A percentile compares a stretch with the other conserved stretches of the same genome.
phyloP scores from a whole-genome alignment of 148 eudicot species.

The Rhododendron molle region DNA sequence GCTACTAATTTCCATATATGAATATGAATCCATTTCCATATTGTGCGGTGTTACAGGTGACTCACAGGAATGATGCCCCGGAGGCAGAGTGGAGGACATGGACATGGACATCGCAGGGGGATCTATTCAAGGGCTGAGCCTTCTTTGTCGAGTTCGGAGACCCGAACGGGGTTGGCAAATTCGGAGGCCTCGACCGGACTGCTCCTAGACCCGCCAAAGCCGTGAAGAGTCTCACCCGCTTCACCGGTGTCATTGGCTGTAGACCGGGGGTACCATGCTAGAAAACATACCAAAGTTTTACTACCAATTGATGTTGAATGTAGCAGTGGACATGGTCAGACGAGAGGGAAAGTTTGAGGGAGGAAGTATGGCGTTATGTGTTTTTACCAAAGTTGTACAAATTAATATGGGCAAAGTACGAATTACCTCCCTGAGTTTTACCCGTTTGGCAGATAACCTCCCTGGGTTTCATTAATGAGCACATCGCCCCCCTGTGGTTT shows the following conservation, averaged over 20 bases:
- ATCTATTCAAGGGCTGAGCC: constrained; percentile 40
- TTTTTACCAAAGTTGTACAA: not conserved
- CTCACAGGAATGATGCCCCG: constrained; percentile 22
- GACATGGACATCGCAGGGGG: constrained; percentile 49
- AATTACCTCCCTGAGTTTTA: no score
- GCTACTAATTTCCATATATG: not conserved
- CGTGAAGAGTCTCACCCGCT: constrained; percentile 23
- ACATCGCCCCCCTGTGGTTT: no score
- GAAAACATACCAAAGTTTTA: not conserved
- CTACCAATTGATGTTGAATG: not conserved
- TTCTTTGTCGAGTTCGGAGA: constrained; percentile 40
- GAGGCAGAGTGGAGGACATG: constrained; percentile 29
- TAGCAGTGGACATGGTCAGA: not conserved
- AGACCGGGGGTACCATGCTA: constrained; percentile 24
- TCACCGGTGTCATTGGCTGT: constrained; percentile 31
- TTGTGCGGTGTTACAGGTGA: constrained; percentile 20
- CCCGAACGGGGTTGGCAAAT: not conserved
- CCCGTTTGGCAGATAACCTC: no score
- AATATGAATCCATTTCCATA: no score
- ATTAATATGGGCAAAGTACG: no score
- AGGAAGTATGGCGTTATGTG: not conserved
- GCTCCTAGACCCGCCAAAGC: constrained; percentile 8
- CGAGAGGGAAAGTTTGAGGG: not conserved
- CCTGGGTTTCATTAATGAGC: no score
- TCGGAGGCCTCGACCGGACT: constrained; percentile 9